These are phyloP conservation scores for Kokia cookei DNA, from an alignment of 441 rosid species.

Conservation along the genomic window DNA sequence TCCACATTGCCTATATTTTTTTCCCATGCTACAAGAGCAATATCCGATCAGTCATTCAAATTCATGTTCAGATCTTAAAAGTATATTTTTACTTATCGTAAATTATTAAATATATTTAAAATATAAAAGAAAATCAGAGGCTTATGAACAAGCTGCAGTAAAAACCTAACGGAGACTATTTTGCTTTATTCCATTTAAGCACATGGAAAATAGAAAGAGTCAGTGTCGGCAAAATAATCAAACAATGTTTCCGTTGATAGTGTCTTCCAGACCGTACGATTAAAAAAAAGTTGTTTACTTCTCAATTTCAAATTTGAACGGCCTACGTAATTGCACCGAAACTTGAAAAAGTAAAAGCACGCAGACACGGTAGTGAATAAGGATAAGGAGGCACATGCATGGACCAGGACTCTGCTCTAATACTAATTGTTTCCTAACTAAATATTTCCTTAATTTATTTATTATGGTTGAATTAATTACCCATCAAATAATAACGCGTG, in stretches of 20 bases:
- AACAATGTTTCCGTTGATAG: not conserved
- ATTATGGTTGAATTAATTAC: not conserved
- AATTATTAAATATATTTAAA: too few species aligned
- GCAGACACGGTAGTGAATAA: not conserved
- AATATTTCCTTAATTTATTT: not conserved
- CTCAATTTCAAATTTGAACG: not conserved
- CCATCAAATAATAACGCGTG: not conserved
- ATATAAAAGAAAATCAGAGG: too few species aligned
- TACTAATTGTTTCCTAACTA: not conserved
- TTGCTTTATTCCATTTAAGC: not conserved
- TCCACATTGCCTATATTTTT: not conserved
- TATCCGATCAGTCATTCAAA: not conserved
- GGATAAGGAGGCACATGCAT: not conserved
- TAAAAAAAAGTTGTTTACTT: not conserved
- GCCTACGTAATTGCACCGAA: not conserved
- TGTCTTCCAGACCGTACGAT: not conserved
- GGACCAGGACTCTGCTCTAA: not conserved
- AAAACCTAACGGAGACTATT: too few species aligned
- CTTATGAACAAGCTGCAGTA: not conserved
- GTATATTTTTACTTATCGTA: too few species aligned
- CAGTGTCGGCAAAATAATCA: not conserved
- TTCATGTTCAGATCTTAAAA: not conserved
- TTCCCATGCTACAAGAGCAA: not conserved
- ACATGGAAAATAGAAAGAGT: not conserved
- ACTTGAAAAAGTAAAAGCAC: not conserved